These are phyloP conservation scores for Colletotrichum neosansevieriae DNA, from an alignment of 2,329 filamentous ascomycete genomes.

Conservation along the genomic window DNA sequence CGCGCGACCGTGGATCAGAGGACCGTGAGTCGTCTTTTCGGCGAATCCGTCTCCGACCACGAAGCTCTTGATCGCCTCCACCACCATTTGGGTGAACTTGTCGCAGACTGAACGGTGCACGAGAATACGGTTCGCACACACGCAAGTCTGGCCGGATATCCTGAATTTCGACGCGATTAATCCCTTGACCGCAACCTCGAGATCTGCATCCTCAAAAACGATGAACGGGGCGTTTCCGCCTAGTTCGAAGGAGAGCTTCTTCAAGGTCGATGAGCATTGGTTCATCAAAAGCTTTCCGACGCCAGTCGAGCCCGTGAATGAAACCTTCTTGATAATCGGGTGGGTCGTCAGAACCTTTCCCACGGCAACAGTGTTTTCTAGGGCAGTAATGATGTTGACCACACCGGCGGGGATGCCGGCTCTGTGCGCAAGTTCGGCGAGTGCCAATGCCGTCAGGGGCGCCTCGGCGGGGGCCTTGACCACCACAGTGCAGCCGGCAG, in stretches of 20 bases:
- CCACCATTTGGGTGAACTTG: constrained; percentile 72
- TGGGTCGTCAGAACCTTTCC: constrained; percentile 78
- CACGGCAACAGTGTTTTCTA: constrained; percentile 48
- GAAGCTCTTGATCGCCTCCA: constrained; percentile 68
- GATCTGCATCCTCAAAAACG: constrained; percentile 74
- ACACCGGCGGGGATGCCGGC: constrained; percentile 84
- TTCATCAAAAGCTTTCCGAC: constrained; percentile 84
- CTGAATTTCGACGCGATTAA: constrained; percentile 64
- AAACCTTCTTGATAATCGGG: constrained; percentile 79
- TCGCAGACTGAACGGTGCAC: constrained; percentile 73
- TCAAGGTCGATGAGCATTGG: constrained; percentile 72
- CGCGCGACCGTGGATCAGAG: constrained; percentile 77
- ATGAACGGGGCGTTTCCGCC: constrained; percentile 75
- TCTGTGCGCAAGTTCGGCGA: constrained; percentile 77
- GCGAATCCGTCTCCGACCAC: constrained; percentile 79
- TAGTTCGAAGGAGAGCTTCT: constrained; percentile 76
- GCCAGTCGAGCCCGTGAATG: constrained; percentile 81
- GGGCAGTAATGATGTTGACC: constrained; percentile 79
- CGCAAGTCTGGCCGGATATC: constrained; percentile 75
- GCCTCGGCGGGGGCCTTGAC: constrained; percentile 77
- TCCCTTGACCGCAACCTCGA: constrained; percentile 75
- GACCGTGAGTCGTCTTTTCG: constrained; percentile 78
- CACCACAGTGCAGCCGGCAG: constrained; percentile 74
- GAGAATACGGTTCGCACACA: constrained; percentile 73
- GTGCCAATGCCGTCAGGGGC: constrained; percentile 72